Base-by-base conservation (phyloP, 2,329 filamentous ascomycete genomes). In the Exserohilum turcica region DNA sequence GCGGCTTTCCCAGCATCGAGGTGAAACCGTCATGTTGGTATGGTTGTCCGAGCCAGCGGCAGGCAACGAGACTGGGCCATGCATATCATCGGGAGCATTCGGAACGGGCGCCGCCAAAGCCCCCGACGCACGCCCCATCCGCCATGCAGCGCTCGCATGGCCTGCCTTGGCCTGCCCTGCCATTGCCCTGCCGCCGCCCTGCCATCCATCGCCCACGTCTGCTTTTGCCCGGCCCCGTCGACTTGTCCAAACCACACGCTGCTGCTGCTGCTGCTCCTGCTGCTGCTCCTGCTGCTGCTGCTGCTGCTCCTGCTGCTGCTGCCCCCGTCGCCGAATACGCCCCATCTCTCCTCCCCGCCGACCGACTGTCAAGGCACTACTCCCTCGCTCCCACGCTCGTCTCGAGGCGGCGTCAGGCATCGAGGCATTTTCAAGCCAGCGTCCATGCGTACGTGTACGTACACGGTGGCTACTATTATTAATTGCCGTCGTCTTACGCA, bases 381-480 rank as follows among this genome's bases (percentile, higher is more conserved):
- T 7, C 4, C 21, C 21, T 24, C 21, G 4, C 21, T 24, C 21
- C 4, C 21, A 7, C 21, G 10, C 38, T 49, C 51, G 47, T 43
- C 37, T 51, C 45, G 59, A 55, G 51, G 46, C 42, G 39, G 36
- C 36, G 52, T 53, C 45, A 53, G 54, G 56, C 55, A 56, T 52
- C 45, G 61, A 63, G 64, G 49, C 43, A 62, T 64, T 63, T 60
- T 54, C 28, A 31, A 35, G 29, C 48, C 39, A 35, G 15, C 50
- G 52, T 56, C 57, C 47, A 60, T 49, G 56, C 61, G 52, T 52
- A 50, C 39, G n/a, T n/a, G n/a, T n/a, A n/a, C n/a, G n/a, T n/a
- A 32, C 29, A 43, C 57, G 18, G n/a, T 54, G 36, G 18, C 43
- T 52, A 57, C 43, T 52, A 57, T 58, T 60, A 52, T 51, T 50